Percentiles rank a stretch among this genome's conserved stretches.
phyloP scores from a whole-genome alignment of 176 grass and related monocot species.

The Carex myosuroides region DNA sequence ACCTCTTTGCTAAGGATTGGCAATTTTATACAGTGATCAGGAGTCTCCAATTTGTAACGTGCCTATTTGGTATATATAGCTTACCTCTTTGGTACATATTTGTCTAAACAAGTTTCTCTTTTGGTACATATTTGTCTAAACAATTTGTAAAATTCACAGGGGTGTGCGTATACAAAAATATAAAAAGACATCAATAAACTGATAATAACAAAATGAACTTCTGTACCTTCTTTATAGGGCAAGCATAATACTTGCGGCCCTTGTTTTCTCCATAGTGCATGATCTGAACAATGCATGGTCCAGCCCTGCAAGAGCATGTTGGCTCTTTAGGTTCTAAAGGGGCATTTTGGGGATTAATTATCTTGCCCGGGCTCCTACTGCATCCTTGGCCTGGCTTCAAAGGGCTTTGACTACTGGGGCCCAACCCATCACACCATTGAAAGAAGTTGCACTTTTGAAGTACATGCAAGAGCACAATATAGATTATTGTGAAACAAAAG shows the following conservation, averaged over 20 bases:
- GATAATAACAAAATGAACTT: slow-evolving; percentile 5
- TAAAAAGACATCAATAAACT: not conserved
- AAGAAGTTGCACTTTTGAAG: slow-evolving; percentile 34
- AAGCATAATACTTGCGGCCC: slow-evolving; percentile 37
- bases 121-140: no score
- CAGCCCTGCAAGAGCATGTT: slow-evolving; percentile 55
- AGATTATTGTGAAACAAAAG: not conserved
- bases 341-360: not conserved
- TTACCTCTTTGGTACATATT: no score
- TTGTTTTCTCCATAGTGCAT: slow-evolving; percentile 16
- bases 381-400: slow-evolving; percentile 5
- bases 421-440: slow-evolving; percentile 27
- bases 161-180: not conserved
- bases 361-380: not conserved
- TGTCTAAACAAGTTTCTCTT: no score
- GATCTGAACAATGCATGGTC: slow-evolving; percentile 24
- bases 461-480: not conserved
- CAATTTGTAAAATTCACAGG: slow-evolving; percentile 1
- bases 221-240: slow-evolving; percentile 52
- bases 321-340: not conserved
- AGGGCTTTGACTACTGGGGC: slow-evolving; percentile 12
- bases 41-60: not conserved
- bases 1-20: not conserved
- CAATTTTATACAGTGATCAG: not conserved
- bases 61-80: no score